Conservation (phyloP, 2,329 filamentous ascomycete genomes). For the Trichoderma sp. region DNA sequence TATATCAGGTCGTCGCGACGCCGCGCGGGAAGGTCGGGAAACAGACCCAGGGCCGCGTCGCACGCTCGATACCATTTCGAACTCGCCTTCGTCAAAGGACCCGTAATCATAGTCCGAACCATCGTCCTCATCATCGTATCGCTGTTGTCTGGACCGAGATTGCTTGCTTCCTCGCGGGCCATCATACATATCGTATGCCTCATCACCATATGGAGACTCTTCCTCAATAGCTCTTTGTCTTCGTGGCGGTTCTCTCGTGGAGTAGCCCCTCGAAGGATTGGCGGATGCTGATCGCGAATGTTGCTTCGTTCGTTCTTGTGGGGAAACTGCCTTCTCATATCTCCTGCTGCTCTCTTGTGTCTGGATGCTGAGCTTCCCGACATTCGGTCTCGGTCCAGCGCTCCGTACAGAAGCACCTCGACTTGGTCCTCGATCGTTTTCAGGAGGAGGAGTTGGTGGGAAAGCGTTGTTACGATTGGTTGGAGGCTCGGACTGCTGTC, state of each 20-base stretch:
- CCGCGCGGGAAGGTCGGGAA: constrained; percentile 55
- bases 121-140: constrained; percentile 77
- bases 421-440: constrained; percentile 69
- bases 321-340: constrained; percentile 50
- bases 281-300: constrained; percentile 54
- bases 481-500: constrained; percentile 85
- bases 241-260: constrained; percentile 42
- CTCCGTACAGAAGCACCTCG: constrained; percentile 65
- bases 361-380: constrained; percentile 66
- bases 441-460: constrained; percentile 96
- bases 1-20: constrained; percentile 66
- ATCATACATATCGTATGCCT: constrained; percentile 68
- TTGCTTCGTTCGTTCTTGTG: constrained; percentile 36
- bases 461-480: constrained; percentile 80
- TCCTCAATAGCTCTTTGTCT: constrained; percentile 46
- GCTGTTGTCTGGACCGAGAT: constrained; percentile 46
- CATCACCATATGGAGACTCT: constrained; percentile 69
- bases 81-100: constrained; percentile 75
- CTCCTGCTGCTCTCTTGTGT: constrained; percentile 56
- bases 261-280: constrained; percentile 45
- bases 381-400: constrained; percentile 60
- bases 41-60: constrained; percentile 51
- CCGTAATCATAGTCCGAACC: constrained; percentile 73
- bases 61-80: constrained; percentile 73
- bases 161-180: constrained; percentile 47